Conservation (phyloP, 306 rosid species). For the Senna tora region DNA sequence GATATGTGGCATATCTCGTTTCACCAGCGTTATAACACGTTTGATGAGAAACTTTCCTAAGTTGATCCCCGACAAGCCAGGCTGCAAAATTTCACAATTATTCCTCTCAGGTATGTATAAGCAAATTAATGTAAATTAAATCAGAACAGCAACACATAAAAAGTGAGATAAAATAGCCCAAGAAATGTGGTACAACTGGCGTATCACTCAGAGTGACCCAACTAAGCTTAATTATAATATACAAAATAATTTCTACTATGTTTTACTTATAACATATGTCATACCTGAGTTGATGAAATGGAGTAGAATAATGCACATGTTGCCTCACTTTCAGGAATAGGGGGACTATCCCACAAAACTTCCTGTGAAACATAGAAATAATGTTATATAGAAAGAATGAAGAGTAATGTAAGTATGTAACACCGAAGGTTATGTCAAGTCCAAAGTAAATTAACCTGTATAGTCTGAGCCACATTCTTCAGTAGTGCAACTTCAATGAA, state of each 20-base stretch:
- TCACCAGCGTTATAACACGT: slow-evolving; percentile 84
- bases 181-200: slow-evolving; percentile 29
- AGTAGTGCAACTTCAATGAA: slow-evolving; percentile 73
- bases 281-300: slow-evolving; percentile 96
- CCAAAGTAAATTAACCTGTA: slow-evolving; percentile 51
- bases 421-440: slow-evolving; percentile 24
- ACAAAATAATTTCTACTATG: slow-evolving; percentile 23
- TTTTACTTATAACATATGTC: slow-evolving; percentile 6
- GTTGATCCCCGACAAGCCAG: slow-evolving; percentile 94
- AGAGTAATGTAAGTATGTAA: neutral
- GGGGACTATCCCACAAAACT: slow-evolving; percentile 95
- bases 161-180: slow-evolving; percentile 28
- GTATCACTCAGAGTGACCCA: slow-evolving; percentile 31
- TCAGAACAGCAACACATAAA: slow-evolving; percentile 19
- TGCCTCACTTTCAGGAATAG: slow-evolving; percentile 80
- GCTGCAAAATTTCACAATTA: slow-evolving; percentile 57
- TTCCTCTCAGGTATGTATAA: slow-evolving; percentile 32
- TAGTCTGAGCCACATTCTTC: slow-evolving; percentile 63
- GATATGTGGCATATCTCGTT: slow-evolving; percentile 87
- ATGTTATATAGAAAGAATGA: slow-evolving; percentile 1
- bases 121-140: slow-evolving; percentile 23
- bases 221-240: slow-evolving; percentile 21
- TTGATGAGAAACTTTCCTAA: slow-evolving; percentile 91
- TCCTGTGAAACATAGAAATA: slow-evolving; percentile 55
- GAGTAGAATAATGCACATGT: slow-evolving; percentile 93